Evolutionary conservation across 345 rosid species (phyloP).

Genomic region (Leavenworthia alabamica): DNA sequence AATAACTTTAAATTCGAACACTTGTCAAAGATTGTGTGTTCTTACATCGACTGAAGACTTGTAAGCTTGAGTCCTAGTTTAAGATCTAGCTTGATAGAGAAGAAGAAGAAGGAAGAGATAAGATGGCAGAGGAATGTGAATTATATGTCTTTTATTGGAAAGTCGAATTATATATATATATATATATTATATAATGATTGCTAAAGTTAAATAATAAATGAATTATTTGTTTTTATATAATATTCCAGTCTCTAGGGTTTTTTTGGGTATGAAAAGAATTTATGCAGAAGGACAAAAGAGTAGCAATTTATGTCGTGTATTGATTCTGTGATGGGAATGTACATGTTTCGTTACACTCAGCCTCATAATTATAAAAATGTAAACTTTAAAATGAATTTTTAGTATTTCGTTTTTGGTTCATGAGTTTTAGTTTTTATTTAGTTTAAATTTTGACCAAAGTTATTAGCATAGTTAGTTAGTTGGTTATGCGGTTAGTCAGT

Average conservation of each 20-base stretch:
- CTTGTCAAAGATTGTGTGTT: background rate
- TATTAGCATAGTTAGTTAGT: no score
- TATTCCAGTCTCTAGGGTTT: slow-evolving; percentile 29
- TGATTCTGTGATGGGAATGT: slow-evolving; percentile 26
- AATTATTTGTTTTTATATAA: background rate
- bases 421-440: background rate
- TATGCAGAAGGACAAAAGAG: slow-evolving; percentile 28
- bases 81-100: slow-evolving; percentile 19
- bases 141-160: slow-evolving; percentile 21
- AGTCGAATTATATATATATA: slow-evolving; percentile 1
- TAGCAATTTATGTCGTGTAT: slow-evolving; percentile 17
- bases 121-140: slow-evolving; percentile 17
- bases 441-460: no score
- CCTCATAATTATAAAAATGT: background rate
- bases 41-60: slow-evolving; percentile 14
- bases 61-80: slow-evolving; percentile 16
- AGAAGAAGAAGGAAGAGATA: slow-evolving; percentile 18
- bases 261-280: slow-evolving; percentile 32
- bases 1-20: background rate
- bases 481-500: no score
- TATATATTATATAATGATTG: slow-evolving; percentile 27
- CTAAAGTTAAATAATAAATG: slow-evolving; percentile 17
- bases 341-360: slow-evolving; percentile 15
- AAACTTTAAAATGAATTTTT: background rate
- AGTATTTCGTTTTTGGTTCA: background rate